Conservation (phyloP, 768 basidiomycete genomes). For the Lactifluus echinatus region DNA sequence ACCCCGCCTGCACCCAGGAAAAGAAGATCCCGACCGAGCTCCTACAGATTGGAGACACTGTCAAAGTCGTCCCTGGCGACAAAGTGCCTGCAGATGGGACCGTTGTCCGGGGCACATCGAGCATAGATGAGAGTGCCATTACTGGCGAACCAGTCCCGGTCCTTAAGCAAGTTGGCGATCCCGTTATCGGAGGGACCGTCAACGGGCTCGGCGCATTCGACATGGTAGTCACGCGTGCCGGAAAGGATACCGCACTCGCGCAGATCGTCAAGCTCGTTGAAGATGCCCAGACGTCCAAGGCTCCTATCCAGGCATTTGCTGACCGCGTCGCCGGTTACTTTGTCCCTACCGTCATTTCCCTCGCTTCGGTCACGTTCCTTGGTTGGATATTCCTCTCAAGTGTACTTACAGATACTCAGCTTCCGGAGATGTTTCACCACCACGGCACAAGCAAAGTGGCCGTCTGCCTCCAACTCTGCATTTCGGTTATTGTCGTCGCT, state of each 20-base stretch:
- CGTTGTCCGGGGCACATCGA: constrained; percentile 77
- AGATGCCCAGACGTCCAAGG: constrained; percentile 96
- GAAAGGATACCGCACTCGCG: constrained; percentile 90
- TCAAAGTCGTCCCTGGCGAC: constrained; percentile 94
- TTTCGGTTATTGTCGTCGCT: constrained; percentile 95
- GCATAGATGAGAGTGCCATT: constrained; percentile 91
- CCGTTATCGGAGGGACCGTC: constrained; percentile 93
- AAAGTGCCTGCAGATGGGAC: constrained; percentile 94
- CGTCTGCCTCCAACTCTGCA: constrained; percentile 93
- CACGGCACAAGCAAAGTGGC: constrained; percentile 81
- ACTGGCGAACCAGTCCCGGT: constrained; percentile 92
- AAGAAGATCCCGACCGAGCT: constrained; percentile 91
- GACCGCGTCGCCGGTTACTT: constrained; percentile 93
- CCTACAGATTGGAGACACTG: constrained; percentile 85
- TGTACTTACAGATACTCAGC: constrained; percentile 41
- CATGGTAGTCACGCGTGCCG: constrained; percentile 91
- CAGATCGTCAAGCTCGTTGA: constrained; percentile 97
- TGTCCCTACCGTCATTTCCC: constrained; percentile 82
- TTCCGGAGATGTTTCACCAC: constrained; percentile 79
- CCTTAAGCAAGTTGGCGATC: constrained; percentile 73
- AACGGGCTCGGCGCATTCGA: constrained; percentile 97
- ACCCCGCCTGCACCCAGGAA: constrained; percentile 73
- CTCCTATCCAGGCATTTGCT: constrained; percentile 95
- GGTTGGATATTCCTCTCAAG: constrained; percentile 73
- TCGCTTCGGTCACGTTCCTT: constrained; percentile 74